phyloP scores from a whole-genome alignment of 805 yeast species.

The Saccharomycopsis sp. region DNA sequence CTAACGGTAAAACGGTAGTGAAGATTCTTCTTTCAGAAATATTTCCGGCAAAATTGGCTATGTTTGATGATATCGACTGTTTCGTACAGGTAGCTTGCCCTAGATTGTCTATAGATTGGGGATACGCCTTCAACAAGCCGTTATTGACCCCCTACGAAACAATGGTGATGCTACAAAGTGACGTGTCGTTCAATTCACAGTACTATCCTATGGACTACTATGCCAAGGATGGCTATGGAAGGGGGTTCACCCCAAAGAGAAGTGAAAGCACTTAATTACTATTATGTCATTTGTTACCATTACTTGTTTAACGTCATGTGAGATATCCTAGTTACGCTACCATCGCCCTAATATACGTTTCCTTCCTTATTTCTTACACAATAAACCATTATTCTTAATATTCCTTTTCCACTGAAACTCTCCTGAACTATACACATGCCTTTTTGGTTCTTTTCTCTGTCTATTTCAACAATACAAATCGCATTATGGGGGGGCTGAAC shows the following conservation, averaged over 20 bases:
- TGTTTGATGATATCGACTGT: constrained; percentile 90
- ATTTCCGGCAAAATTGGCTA: constrained; percentile 84
- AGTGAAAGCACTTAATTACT: background rate
- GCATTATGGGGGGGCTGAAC: no score
- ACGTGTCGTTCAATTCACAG: constrained; percentile 52
- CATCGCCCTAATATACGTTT: no score
- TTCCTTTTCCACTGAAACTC: no score
- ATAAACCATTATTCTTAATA: background rate
- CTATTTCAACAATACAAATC: no score
- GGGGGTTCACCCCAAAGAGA: constrained; percentile 41
- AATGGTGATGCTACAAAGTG: constrained; percentile 78
- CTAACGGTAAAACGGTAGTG: constrained; percentile 60
- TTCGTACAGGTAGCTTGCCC: constrained; percentile 98
- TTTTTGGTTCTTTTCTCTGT: no score
- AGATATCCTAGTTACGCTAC: no score
- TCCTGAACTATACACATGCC: no score
- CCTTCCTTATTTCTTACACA: background rate
- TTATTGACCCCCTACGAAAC: constrained; percentile 93
- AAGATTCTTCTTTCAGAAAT: constrained; percentile 86
- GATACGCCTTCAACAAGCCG: constrained; percentile 92
- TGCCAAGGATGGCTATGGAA: constrained; percentile 81
- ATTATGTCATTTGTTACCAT: no score
- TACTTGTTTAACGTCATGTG: no score
- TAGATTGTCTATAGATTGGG: constrained; percentile 95
- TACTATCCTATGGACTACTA: constrained; percentile 97